Percentiles rank a stretch among this genome's conserved stretches.
phyloP scores from a whole-genome alignment of 257 asterid genomes.

The Solanum appendiculatum region DNA sequence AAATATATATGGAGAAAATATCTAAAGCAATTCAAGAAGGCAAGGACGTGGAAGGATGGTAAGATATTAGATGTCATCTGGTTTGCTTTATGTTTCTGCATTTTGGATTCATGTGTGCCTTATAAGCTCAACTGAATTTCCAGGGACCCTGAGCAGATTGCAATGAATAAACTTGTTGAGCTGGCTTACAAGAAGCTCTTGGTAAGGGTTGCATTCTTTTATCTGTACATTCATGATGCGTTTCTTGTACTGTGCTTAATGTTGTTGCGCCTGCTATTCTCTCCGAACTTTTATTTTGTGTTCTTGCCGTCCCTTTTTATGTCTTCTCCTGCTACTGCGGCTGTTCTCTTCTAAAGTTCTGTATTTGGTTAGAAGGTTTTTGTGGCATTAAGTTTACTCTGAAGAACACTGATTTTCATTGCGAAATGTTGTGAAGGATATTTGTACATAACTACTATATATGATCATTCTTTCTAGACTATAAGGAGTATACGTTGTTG shows the following conservation, averaged over 20 bases:
- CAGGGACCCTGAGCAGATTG: slow-evolving; percentile 88
- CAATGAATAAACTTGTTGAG: slow-evolving; percentile 74
- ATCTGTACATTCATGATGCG: background rate
- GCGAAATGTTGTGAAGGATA: background rate
- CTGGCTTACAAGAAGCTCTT: slow-evolving; percentile 68
- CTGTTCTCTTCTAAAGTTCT: background rate
- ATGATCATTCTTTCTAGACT: background rate
- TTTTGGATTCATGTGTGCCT: background rate
- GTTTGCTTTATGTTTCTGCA: background rate
- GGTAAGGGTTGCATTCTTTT: slow-evolving; percentile 33
- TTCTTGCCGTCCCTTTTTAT: background rate
- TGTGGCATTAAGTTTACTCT: background rate
- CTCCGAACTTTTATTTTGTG: background rate
- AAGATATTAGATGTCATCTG: slow-evolving; percentile 11
- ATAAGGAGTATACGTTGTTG: background rate
- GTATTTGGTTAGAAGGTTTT: background rate
- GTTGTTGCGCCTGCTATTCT: background rate
- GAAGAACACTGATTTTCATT: background rate
- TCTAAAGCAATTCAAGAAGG: slow-evolving; percentile 51
- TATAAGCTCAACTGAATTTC: slow-evolving; percentile 7
- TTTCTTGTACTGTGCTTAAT: background rate
- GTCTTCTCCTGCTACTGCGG: background rate
- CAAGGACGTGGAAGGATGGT: slow-evolving; percentile 42
- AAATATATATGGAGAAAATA: slow-evolving; percentile 43
- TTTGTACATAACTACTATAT: background rate